phyloP scores from a whole-genome alignment of 805 yeast genomes.

The Pachysolen tannophilus region DNA sequence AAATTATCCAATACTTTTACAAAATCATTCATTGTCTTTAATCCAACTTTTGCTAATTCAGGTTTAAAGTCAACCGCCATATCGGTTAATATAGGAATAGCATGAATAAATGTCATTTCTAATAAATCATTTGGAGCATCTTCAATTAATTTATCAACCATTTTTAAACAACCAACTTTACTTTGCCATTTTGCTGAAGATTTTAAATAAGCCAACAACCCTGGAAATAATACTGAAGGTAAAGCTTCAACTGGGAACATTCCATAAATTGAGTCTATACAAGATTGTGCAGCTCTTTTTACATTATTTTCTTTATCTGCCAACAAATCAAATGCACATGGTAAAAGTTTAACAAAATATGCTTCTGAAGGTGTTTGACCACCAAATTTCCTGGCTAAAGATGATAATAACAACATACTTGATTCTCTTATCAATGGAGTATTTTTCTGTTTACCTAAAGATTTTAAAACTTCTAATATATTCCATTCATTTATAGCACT shows the following conservation, averaged over 20 bases:
- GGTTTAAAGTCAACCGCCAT: conserved; percentile 94
- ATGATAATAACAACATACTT: conserved; percentile 52
- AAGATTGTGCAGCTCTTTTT: conserved; percentile 76
- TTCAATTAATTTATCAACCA: conserved; percentile 66
- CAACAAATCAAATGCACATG: conserved; percentile 58
- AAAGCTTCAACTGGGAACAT: conserved; percentile 72
- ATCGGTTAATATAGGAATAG: conserved; percentile 82
- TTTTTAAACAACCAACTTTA: conserved; percentile 69
- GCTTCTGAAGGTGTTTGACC: conserved; percentile 72
- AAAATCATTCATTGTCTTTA: conserved; percentile 57
- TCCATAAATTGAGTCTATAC: conserved; percentile 63
- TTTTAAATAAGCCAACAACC: conserved; percentile 52
- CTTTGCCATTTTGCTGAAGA: conserved; percentile 93
- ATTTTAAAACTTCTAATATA: conserved; percentile 50
- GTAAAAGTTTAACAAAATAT: conserved; percentile 55
- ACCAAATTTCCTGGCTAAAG: conserved; percentile 49
- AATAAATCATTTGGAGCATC: conserved; percentile 80
- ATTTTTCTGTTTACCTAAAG: conserved; percentile 68
- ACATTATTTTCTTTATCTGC: conserved; percentile 87
- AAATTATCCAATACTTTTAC: conserved; percentile 85
- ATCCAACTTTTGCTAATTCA: conserved; percentile 83
- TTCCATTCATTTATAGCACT: conserved; percentile 55
- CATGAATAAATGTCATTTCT: conserved; percentile 69
- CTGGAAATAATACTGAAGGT: conserved; percentile 60
- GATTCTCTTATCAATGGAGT: conserved; percentile 72